phyloP scores from a whole-genome alignment of 73 alveolate species.

The Tetrahymena borealis region DNA sequence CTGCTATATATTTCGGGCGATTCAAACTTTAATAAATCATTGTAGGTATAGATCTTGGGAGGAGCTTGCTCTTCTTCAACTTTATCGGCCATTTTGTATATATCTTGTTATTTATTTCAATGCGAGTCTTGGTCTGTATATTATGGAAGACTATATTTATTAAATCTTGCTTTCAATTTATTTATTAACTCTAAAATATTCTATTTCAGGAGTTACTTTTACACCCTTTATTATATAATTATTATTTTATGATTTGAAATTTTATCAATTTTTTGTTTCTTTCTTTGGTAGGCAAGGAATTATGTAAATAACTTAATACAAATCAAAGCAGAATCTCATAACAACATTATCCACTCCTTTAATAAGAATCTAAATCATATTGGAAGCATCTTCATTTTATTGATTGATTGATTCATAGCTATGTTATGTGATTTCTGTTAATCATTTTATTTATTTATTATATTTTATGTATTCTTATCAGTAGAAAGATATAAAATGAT shows the following conservation, averaged over 20 bases:
- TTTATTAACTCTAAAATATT: background rate
- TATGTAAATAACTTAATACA: too few species aligned
- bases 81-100: constrained; percentile 33
- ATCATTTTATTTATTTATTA: too few species aligned
- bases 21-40: constrained; percentile 25
- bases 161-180: background rate
- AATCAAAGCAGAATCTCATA: too few species aligned
- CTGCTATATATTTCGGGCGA: constrained; percentile 19
- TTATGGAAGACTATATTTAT: background rate
- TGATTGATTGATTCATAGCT: too few species aligned
- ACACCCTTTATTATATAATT: background rate
- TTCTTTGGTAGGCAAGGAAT: background rate
- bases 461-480: too few species aligned
- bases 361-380: too few species aligned
- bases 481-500: too few species aligned
- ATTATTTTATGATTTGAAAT: background rate
- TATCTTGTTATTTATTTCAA: background rate
- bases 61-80: constrained; percentile 35
- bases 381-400: too few species aligned
- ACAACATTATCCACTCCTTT: too few species aligned
- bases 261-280: background rate
- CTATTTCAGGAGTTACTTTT: constrained; percentile 1
- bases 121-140: background rate
- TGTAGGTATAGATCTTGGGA: constrained; percentile 37
- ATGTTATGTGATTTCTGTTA: too few species aligned